Base-by-base conservation (phyloP, 805 yeast genomes). In the Candida railenensis region DNA sequence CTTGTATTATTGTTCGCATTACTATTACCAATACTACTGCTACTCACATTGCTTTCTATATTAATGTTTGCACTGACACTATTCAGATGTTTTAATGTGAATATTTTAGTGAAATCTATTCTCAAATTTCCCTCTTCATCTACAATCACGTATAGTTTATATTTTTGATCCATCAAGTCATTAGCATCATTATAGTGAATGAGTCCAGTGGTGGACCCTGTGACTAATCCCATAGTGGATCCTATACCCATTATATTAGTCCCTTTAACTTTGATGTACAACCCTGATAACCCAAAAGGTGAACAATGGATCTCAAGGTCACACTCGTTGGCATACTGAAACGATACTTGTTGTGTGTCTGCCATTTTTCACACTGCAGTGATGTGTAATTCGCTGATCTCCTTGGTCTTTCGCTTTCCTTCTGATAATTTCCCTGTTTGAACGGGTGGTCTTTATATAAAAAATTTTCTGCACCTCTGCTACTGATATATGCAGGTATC, bases 231-330 rank as follows among this genome's bases (percentile, higher is more conserved):
- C 81, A 78, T 76, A 15, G 82, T 77, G 8, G 79, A 72, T 3
- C 83, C 83, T 4, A 78, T 74, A 0, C 83, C 83, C 61, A 77
- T 74, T 5, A 77, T 63, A 42, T 76, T 74, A 0, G 78, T 73
- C 7, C 75, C 81, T 4, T 62, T 65, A 14, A 78, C 65, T 48
- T 76, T 76, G 34, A 78, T 65, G 55, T 77, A 78, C 8, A 77
- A 55, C 12, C 82, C 82, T 32, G 77, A 68, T 18, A 78, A 66
- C 12, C 83, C 83, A 55, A 78, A 78, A 2, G 83, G 82, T 2
- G 82, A 77, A 54, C 82, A 77, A 58, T 78, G 82, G 21, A 77
- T 71, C 51, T 78, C 83, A 20, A 78, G 55, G 32, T 76, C 80
- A 52, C 82, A 77, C 48, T 71, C 76, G 49, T 74, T 74, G 44